Evolutionary conservation across 495 filamentous ascomycete species (phyloP).

Genomic region (Astrothelium macrocarpum): DNA sequence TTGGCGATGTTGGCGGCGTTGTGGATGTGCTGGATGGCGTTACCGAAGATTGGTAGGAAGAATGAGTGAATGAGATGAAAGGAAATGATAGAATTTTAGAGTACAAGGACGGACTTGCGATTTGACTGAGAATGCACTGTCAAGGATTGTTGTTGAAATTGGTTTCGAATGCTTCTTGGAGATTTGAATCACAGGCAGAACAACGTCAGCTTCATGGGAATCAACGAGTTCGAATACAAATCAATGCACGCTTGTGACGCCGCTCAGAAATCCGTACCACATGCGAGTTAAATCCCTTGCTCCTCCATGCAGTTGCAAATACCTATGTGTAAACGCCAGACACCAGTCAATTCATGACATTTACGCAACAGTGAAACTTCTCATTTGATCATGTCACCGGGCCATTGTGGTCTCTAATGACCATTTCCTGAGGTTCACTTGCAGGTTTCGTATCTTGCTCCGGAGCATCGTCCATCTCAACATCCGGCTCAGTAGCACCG

Average conservation of each 20-base stretch:
- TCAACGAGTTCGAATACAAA: too few species aligned
- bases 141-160: too few species aligned
- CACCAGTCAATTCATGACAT: neutral
- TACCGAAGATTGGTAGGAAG: constrained; percentile 34
- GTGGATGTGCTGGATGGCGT: constrained; percentile 30
- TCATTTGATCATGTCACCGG: neutral
- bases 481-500: constrained; percentile 6
- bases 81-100: neutral
- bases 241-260: neutral
- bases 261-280: neutral
- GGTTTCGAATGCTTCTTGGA: too few species aligned
- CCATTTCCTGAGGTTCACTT: neutral
- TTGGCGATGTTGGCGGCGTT: constrained; percentile 51
- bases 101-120: neutral
- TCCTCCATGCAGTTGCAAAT: neutral
- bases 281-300: neutral
- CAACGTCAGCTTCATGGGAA: too few species aligned
- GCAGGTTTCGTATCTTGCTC: neutral
- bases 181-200: too few species aligned
- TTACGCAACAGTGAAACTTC: neutral
- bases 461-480: constrained; percentile 6
- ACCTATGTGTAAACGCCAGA: neutral
- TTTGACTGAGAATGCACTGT: neutral
- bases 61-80: constrained; percentile 20
- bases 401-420: neutral